Evolutionary conservation across 345 rosid species (phyloP), one percentile per base, ranked within the genome.

Genomic region (Arabis hirsuta): DNA sequence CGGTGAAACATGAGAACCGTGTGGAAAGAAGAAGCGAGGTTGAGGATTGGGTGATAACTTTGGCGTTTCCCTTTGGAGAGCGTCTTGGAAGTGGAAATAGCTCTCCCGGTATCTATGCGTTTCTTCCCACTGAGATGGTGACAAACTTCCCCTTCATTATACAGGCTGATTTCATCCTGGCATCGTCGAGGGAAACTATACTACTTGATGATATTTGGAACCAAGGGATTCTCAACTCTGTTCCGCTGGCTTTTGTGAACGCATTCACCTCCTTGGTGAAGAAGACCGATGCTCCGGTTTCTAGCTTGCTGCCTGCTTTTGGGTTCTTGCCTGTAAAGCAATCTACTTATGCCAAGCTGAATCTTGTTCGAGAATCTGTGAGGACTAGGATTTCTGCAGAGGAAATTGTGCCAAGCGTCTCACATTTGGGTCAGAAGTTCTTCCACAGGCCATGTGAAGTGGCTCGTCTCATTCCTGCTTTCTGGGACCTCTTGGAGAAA

Each of bases 41-140:
- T 4, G 92, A 90, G 1, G 85, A 88, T n/a, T 86, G 86, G 87
- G 75, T 78, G 62, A 83, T 90, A 53, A 90, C 88, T 3, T 74
- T 90, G 84, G 97, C 97, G 24, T 87, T 90, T 60, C 97, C 97
- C 4, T 52, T 9, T 14, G 81, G 82, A 24, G 81, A 87, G 56
- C 95, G 92, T 44, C 86, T 87, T 4, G 61, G 79, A 3, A 62
- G 74, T 38, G 94, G 92, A 27, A 54, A 32, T 48, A 70, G 12
- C 48, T 78, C 74, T 52, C 92, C 97, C 24, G 97, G 92, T 4
- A 74, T 88, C 55, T 90, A 85, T 53, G 92, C 95, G 0, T 90
- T 84, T 74, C 90, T 90, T 55, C 97, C 97, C 0, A 90, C 97
- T 0, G 95, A 88, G 73, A 88, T 88, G 95, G 83, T 87, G 34